Evolutionary conservation across 2,329 filamentous ascomycete species (phyloP).

Genomic region (Fusarium pseudocircinatum): DNA sequence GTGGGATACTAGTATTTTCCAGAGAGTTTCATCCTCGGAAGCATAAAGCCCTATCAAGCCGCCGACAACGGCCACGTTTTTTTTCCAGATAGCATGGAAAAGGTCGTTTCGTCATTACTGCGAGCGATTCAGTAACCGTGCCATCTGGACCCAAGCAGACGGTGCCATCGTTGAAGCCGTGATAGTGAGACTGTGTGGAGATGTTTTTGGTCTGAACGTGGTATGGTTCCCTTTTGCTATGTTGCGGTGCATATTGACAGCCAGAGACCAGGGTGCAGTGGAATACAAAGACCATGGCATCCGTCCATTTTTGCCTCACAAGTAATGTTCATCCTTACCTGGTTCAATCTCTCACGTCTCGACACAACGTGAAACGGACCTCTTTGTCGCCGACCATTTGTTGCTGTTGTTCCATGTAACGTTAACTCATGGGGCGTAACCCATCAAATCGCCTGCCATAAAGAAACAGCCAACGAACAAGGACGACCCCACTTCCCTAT

Average conservation of each 20-base stretch:
- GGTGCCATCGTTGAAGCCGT: constrained; percentile 34
- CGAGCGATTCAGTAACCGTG: constrained; percentile 19
- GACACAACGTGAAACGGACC: constrained; percentile 33
- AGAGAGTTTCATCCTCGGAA: neutral
- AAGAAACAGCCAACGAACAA: constrained; percentile 22
- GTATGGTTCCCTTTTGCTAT: constrained; percentile 27
- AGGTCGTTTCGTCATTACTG: constrained; percentile 26
- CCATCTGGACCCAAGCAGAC: constrained; percentile 7
- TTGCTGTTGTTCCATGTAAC: constrained; percentile 40
- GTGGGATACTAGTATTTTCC: constrained; percentile 34
- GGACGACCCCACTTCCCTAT: constrained; percentile 16
- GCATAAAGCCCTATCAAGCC: constrained; percentile 24
- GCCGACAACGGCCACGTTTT: constrained; percentile 36
- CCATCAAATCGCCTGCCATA: constrained; percentile 24
- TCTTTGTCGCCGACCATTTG: constrained; percentile 7
- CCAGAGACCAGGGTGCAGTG: constrained; percentile 18
- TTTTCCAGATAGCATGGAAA: constrained; percentile 25
- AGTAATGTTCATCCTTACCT: constrained; percentile 36
- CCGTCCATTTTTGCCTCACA: constrained; percentile 27
- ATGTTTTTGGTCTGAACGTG: constrained; percentile 3
- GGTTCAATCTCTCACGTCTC: constrained; percentile 16
- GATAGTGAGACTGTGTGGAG: constrained; percentile 29
- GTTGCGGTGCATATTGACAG: constrained; percentile 28
- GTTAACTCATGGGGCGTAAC: constrained; percentile 38
- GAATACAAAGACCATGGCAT: constrained; percentile 35